Evolutionary conservation across 148 eudicot species (phyloP).

Genomic region (Chenopodium quinoa): DNA sequence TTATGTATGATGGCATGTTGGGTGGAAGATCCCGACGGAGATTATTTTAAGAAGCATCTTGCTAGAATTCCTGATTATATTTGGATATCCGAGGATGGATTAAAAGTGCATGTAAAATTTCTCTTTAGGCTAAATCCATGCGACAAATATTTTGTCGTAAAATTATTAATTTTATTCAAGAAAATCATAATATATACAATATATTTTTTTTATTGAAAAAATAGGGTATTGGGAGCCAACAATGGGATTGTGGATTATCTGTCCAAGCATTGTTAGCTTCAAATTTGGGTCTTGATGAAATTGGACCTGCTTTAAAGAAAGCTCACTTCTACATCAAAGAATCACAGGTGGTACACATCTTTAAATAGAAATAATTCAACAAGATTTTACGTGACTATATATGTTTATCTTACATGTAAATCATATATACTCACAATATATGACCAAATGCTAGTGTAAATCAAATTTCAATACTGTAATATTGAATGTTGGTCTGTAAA

Average conservation of each 20-base stretch:
- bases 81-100: conserved; percentile 38
- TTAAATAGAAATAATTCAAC: no score
- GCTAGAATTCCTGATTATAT: conserved; percentile 30
- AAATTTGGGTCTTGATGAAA: conserved; percentile 28
- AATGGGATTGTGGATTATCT: conserved; percentile 46
- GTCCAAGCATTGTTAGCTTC: conserved; percentile 49
- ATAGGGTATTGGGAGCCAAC: conserved; percentile 41
- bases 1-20: conserved; percentile 34
- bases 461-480: no score
- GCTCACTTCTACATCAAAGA: conserved; percentile 42
- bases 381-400: no score
- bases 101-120: conserved; percentile 1
- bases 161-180: neutral
- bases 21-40: conserved; percentile 30
- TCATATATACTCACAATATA: no score
- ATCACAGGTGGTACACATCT: conserved; percentile 36
- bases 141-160: no score
- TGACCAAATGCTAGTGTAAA: no score
- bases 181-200: no score
- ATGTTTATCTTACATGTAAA: no score
- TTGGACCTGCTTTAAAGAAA: conserved; percentile 29
- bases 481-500: no score
- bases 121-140: no score
- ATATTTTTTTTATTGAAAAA: no score
- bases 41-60: conserved; percentile 27